These are phyloP conservation scores for Aureobasidium sp. DNA, from an alignment of 2,329 filamentous ascomycete species.

Conservation along the genomic window DNA sequence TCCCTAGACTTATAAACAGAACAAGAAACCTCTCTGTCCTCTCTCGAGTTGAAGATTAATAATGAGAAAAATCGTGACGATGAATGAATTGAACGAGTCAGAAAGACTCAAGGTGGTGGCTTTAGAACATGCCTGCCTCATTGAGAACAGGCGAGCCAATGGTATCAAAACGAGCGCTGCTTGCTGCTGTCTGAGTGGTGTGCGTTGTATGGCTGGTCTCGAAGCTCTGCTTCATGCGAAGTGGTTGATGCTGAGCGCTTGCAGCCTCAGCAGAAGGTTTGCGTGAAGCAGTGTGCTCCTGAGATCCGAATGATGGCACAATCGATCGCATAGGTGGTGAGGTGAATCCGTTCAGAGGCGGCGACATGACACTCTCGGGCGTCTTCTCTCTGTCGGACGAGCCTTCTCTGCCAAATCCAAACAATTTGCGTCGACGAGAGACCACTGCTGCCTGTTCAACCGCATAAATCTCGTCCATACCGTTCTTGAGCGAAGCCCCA, in stretches of 20 bases:
- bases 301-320: conserved; percentile 1
- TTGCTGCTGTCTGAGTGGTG: background rate
- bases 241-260: background rate
- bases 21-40: background rate
- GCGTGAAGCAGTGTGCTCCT: conserved; percentile 5
- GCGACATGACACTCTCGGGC: background rate
- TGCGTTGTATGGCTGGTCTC: background rate
- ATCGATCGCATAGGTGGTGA: background rate
- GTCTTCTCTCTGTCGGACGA: conserved; percentile 1
- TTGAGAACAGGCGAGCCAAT: conserved; percentile 16
- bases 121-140: conserved; percentile 17
- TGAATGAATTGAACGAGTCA: background rate
- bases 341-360: conserved; percentile 5
- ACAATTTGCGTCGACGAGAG: conserved; percentile 44
- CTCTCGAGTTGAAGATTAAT: background rate
- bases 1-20: background rate
- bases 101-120: background rate
- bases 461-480: conserved; percentile 30
- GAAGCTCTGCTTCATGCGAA: background rate
- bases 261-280: background rate
- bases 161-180: conserved; percentile 14
- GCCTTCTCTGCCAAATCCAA: conserved; percentile 19
- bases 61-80: background rate
- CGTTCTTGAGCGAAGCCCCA: conserved; percentile 48
- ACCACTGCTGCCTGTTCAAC: conserved; percentile 40